Conservation (phyloP, 2,329 filamentous ascomycete species). For the Diaporthe vexans region DNA sequence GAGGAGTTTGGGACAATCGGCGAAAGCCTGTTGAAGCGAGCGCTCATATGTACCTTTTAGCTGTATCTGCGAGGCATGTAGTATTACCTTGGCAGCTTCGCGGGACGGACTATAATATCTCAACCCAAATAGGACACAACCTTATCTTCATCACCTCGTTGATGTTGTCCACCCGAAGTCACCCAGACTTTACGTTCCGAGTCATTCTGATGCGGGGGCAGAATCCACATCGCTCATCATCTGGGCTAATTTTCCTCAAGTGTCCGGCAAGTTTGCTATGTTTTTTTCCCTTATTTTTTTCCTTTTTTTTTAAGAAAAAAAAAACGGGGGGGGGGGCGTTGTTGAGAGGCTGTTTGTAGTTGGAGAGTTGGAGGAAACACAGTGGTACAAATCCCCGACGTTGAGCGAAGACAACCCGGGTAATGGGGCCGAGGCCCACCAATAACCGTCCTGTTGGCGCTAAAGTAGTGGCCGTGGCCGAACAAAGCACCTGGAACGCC, state of each 20-base stretch:
- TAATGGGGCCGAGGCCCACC: slow-evolving; percentile 30
- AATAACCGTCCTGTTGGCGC: slow-evolving; percentile 2
- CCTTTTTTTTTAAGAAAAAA: no score
- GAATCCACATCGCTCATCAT: neutral
- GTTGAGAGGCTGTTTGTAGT: neutral
- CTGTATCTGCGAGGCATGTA: slow-evolving; percentile 8
- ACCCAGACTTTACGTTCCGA: neutral
- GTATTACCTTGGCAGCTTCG: neutral
- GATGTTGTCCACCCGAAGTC: no score
- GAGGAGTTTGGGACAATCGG: slow-evolving; percentile 24
- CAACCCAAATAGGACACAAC: slow-evolving; percentile 8
- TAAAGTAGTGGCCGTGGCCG: slow-evolving; percentile 19
- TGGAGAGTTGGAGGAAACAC: neutral
- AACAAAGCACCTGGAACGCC: slow-evolving; percentile 32
- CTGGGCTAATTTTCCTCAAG: neutral
- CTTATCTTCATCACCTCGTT: neutral
- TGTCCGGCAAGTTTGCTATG: neutral
- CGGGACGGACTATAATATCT: slow-evolving; percentile 14
- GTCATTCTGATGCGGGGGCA: neutral
- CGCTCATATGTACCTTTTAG: slow-evolving; percentile 23
- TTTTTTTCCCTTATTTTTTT: no score
- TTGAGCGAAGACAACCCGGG: neutral
- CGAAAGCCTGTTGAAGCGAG: slow-evolving; percentile 24
- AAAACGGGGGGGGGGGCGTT: neutral
- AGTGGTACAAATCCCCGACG: neutral